phyloP scores from a whole-genome alignment of 192 early-diverging fungal genomes.

The Podila horticola region DNA sequence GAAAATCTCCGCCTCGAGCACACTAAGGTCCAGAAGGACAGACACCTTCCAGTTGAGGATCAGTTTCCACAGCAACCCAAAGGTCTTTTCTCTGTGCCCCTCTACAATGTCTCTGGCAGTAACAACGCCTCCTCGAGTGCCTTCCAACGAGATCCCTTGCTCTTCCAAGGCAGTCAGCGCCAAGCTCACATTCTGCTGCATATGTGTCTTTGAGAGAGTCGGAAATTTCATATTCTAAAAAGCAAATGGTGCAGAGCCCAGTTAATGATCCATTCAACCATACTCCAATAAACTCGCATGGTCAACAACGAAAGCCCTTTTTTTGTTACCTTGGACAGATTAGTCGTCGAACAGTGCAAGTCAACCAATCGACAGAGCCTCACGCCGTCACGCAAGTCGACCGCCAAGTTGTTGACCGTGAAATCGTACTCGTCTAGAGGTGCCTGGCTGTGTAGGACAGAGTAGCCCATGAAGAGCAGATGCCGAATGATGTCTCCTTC shows the following conservation, averaged over 20 bases:
- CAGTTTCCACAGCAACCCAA: conserved; percentile 52
- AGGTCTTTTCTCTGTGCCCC: conserved; percentile 54
- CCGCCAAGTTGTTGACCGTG: conserved; percentile 44
- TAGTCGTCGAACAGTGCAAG: conserved; percentile 26
- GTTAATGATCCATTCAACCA: no score
- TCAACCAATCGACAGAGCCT: conserved; percentile 41
- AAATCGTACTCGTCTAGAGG: conserved; percentile 50
- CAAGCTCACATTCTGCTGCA: conserved; percentile 52
- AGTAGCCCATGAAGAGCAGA: conserved; percentile 46
- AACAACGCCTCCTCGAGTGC: conserved; percentile 36
- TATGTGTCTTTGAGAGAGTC: conserved; percentile 46
- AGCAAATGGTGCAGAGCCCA: not conserved
- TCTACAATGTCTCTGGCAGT: conserved; percentile 48
- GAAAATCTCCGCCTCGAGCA: conserved; percentile 37
- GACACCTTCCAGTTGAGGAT: conserved; percentile 53
- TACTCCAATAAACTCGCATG: no score
- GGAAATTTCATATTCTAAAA: conserved; percentile 52
- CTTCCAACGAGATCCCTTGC: conserved; percentile 45
- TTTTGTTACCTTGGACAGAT: conserved; percentile 21
- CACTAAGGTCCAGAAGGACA: conserved; percentile 34
- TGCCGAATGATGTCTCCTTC: conserved; percentile 51
- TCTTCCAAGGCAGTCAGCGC: conserved; percentile 28
- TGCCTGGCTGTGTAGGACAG: conserved; percentile 33
- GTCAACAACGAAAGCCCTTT: not conserved
- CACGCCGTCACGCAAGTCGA: conserved; percentile 47